Evolutionary conservation across 257 asterid genomes (phyloP), one percentile per base, ranked within the genome.

Genomic region (Solanum commersonii): DNA sequence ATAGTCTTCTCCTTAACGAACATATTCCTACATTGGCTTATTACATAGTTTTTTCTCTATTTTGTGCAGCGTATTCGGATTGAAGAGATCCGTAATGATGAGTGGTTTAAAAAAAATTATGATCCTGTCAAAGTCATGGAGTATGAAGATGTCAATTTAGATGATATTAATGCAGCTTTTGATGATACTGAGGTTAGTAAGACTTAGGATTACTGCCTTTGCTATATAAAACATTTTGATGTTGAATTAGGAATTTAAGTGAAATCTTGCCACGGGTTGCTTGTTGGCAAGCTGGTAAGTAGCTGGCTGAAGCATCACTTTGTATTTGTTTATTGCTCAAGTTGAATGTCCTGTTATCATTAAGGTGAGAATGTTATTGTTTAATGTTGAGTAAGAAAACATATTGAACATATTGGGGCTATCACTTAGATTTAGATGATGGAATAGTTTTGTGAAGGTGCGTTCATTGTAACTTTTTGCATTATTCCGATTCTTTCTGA

Each of bases 121-220:
- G 89, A 89, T 86, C 99, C 99, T 46, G 96, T 92, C 67, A 93
- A 89, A 83, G 91, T 92, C 90, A 87, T 95, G 56, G 99, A 96
- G 93, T 90, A 88, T 86, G 99, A 96, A 94, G 99, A 93, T 83
- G 91, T 96, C 90, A 95, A 97, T 91, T 91, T 97, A 89, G 99
- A 97, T 92, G 99, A 97, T 91, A 91, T 97, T 46, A 94, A 97
- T 94, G 98, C 99, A 87, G 99, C 97, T 89, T 97, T 97, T 91
- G 98, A 96, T 92, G 98, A 96, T 93, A 91, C 95, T 40, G 99
- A 97, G 99, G 99, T 97, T 88, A 92, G 98, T 91, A 37, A 44
- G 67, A 56, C 65, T 83, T 84, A 25, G 15, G 31, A 82, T 86
- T 18, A 70, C 67, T 83, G 18, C 37, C 52, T 56, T 71, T 86